Conservation (phyloP, 1,139 yeast species). For the Hyphopichia fennica region DNA sequence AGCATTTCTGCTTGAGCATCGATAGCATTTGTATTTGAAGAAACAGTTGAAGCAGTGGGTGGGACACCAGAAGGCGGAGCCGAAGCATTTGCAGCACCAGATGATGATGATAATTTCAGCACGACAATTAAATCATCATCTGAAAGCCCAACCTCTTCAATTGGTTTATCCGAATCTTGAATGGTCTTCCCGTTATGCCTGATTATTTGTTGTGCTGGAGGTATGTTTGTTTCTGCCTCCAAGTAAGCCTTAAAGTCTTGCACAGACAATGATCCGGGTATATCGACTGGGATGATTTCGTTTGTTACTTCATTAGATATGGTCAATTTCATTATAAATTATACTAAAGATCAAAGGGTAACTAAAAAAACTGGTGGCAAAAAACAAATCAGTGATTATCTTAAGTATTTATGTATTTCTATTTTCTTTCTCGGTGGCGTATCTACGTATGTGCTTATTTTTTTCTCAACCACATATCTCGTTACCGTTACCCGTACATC, state of each 20-base stretch:
- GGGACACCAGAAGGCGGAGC: conserved; percentile 7
- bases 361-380: not conserved
- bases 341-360: no score
- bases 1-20: conserved; percentile 49
- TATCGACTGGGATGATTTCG: conserved; percentile 47
- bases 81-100: conserved; percentile 18
- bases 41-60: not conserved
- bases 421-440: no score
- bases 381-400: not conserved
- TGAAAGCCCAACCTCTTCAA: conserved; percentile 47
- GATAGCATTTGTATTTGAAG: conserved; percentile 9
- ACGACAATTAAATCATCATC: conserved; percentile 60
- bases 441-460: no score
- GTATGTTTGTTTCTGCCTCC: conserved; percentile 68
- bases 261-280: conserved; percentile 62
- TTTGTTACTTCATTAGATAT: conserved; percentile 32
- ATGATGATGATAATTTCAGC: conserved; percentile 11
- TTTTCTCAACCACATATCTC: no score
- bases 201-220: conserved; percentile 47
- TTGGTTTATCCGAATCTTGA: conserved; percentile 27
- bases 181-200: conserved; percentile 47
- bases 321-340: conserved; percentile 35
- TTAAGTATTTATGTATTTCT: not conserved
- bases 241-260: conserved; percentile 75
- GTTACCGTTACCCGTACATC: no score